These are phyloP conservation scores for Rhodotorula sp. DNA, from an alignment of 1,284 basidiomycete genomes.

Conservation along the genomic window DNA sequence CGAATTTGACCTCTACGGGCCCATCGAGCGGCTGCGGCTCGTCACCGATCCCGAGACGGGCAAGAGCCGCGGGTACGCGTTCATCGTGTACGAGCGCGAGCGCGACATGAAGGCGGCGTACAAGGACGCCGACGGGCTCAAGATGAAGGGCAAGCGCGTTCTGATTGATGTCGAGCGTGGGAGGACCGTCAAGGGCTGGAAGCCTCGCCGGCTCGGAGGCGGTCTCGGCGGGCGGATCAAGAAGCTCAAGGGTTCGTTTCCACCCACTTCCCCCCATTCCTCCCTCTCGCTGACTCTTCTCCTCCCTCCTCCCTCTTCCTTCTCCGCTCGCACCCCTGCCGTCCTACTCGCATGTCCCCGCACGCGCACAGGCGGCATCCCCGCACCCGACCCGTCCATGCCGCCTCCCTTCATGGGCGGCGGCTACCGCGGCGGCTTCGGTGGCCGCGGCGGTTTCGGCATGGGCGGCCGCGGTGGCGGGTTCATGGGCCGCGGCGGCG, in stretches of 20 bases:
- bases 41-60: conserved; percentile 68
- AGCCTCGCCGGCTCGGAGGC: conserved; percentile 89
- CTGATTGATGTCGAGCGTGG: conserved; percentile 98
- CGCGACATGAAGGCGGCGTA: conserved; percentile 99
- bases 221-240: conserved; percentile 95
- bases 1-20: conserved; percentile 94
- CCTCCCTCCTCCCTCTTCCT: conserved; percentile 34
- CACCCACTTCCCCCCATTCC: not conserved
- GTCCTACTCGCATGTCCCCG: conserved; percentile 37
- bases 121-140: conserved; percentile 97
- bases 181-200: conserved; percentile 97
- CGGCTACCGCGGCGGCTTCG: conserved; percentile 56
- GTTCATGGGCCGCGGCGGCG: conserved; percentile 1
- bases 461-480: conserved; percentile 10
- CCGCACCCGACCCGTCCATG: conserved; percentile 51
- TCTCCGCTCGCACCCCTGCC: conserved; percentile 47
- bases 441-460: conserved; percentile 66
- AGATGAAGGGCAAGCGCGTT: conserved; percentile 91
- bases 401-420: conserved; percentile 49
- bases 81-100: conserved; percentile 96
- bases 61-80: conserved; percentile 89
- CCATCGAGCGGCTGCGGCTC: conserved; percentile 86
- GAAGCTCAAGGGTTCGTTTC: conserved; percentile 56
- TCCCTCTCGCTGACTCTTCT: not conserved
- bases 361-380: conserved; percentile 44